Evolutionary conservation across 495 filamentous ascomycete species (phyloP).

Genomic region (Pseudevernia furfuracea): DNA sequence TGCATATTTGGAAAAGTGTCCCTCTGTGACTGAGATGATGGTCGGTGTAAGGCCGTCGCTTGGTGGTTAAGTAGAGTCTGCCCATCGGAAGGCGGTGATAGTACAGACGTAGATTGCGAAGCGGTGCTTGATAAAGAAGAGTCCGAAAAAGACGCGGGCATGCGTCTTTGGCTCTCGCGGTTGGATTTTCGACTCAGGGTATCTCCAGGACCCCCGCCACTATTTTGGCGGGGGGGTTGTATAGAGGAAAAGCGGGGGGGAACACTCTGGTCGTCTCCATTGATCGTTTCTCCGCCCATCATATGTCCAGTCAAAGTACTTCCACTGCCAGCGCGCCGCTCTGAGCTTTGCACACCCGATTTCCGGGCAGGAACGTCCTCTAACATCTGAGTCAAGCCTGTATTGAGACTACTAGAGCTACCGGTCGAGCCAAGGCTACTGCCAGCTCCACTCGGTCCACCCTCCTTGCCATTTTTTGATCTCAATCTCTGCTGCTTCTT

Average conservation of each 20-base stretch:
- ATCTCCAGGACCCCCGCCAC: constrained; percentile 14
- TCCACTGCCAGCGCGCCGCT: constrained; percentile 42
- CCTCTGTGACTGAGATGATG: constrained; percentile 28
- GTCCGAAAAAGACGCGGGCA: constrained; percentile 33
- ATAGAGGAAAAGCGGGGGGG: constrained; percentile 41
- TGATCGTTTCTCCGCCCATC: constrained; percentile 26
- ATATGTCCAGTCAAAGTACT: constrained; percentile 32
- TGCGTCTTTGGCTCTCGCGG: constrained; percentile 42
- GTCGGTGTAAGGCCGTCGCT: constrained; percentile 32
- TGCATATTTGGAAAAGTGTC: constrained; percentile 36
- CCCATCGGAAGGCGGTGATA: constrained; percentile 55
- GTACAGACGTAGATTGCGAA: constrained; percentile 60
- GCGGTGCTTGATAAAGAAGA: constrained; percentile 60
- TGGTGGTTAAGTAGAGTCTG: constrained; percentile 40
- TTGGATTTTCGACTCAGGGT: constrained; percentile 29
- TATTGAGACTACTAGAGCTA: constrained; percentile 52
- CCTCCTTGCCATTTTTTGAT: constrained; percentile 68
- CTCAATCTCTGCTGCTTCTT: constrained; percentile 88
- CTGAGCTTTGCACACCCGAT: constrained; percentile 27
- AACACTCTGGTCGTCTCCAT: constrained; percentile 39
- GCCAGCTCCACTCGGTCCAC: constrained; percentile 39
- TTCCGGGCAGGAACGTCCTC: constrained; percentile 48
- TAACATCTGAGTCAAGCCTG: constrained; percentile 56
- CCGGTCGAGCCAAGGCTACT: constrained; percentile 29
- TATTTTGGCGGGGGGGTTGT: constrained; percentile 19